Base-by-base conservation (phyloP, 441 rosid genomes). In the Capsella rubella region DNA sequence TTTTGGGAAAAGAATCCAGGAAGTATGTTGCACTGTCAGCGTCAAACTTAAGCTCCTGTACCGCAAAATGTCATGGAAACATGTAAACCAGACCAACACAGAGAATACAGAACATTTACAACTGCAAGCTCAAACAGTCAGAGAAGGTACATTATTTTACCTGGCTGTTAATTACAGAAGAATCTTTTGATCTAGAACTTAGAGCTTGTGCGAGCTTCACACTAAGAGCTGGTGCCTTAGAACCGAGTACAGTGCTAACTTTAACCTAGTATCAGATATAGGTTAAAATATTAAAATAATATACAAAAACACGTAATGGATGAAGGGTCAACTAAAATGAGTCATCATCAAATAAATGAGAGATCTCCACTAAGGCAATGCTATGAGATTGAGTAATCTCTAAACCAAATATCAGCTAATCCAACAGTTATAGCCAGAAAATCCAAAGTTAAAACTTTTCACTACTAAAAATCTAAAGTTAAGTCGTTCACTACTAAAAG, bases 181-280 rank as follows among this genome's bases (percentile, higher is more conserved):
- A 72, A 74, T 78, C 86, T 84, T 85, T 86, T 60, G 84, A 77
- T 78, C 81, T 82, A 74, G 86, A 79, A 64, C 76, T 75, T 54
- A 76, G 81, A 74, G 86, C 91, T 62, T 78, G 84, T 49, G 82
- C 74, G 71, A 93, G 89, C 79, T 87, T 90, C 85, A 93, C 92
- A 39, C 78, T 82, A 75, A 93, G 80, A 60, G 94, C 83, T 64
- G 99, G 99, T 70, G 94, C 86, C 79, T 76, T 85, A 59, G 97
- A 85, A 71, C 96, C 95, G 42, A 93, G 88, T 6, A 86, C 97
- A 35, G 98, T 90, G 81, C 82, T 87, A 66, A 95, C 97, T 82
- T 74, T 86, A 73, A 90, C 95, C 99, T 95, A 85, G 62, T 73
- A 13, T 66, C 29, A 74, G 61, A 63, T 60, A 81, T 47, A 45